These are phyloP conservation scores for Phylloporus arenicola DNA, from an alignment of 768 basidiomycete genomes.

Conservation along the genomic window DNA sequence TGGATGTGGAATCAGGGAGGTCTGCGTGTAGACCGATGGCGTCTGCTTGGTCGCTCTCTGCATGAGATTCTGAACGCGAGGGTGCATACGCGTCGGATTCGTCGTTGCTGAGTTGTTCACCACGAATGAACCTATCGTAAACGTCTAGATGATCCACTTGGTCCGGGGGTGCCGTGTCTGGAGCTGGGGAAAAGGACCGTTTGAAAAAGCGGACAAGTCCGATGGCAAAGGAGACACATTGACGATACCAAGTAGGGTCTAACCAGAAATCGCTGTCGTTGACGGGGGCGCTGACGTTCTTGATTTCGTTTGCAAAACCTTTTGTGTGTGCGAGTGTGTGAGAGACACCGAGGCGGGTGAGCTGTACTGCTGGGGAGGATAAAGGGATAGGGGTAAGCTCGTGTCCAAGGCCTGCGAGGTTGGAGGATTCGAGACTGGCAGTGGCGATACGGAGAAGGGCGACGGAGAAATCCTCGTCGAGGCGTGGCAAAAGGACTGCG, in stretches of 20 bases:
- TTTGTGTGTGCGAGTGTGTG: conserved; percentile 19
- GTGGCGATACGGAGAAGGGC: conserved; percentile 67
- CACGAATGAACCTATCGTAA: conserved; percentile 56
- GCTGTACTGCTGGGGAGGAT: conserved; percentile 30
- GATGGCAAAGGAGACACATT: conserved; percentile 31
- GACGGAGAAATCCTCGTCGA: conserved; percentile 71
- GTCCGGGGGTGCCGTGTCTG: conserved; percentile 1
- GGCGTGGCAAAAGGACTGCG: conserved; percentile 42
- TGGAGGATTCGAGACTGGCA: conserved; percentile 71
- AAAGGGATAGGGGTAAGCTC: conserved; percentile 55
- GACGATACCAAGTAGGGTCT: conserved; percentile 39
- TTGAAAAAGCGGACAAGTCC: conserved; percentile 27
- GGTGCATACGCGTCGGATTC: conserved; percentile 39
- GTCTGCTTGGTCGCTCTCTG: conserved; percentile 35
- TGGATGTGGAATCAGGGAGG: conserved; percentile 35
- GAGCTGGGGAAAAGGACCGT: conserved; percentile 5
- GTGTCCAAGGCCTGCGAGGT: conserved; percentile 65
- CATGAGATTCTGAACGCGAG: conserved; percentile 21
- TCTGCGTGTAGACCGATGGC: conserved; percentile 50
- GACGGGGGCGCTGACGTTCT: conserved; percentile 32
- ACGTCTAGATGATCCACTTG: conserved; percentile 25
- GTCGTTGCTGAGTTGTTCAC: conserved; percentile 49
- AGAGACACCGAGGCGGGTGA: conserved; percentile 40
- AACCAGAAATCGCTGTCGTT: conserved; percentile 35
- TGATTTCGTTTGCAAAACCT: conserved; percentile 51